phyloP scores from a whole-genome alignment of 202 grass and related monocot genomes.

The Setaria italica region DNA sequence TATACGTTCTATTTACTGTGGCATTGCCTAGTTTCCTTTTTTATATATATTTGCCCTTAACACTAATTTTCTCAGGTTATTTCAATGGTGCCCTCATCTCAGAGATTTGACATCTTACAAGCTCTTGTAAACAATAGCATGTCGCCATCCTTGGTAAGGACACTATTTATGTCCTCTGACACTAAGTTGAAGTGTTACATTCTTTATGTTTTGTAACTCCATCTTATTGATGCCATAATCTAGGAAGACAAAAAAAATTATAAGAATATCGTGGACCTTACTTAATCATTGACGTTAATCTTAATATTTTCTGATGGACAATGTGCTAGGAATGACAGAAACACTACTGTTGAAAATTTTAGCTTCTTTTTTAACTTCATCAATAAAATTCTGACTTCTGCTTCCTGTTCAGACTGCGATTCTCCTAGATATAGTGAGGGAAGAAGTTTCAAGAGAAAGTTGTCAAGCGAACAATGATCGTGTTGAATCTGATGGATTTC shows the following conservation, averaged over 20 bases:
- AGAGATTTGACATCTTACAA: slow-evolving; percentile 79
- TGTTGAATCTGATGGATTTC: slow-evolving; percentile 36
- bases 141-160: slow-evolving; percentile 73
- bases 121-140: slow-evolving; percentile 78
- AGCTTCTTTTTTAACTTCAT: slow-evolving; percentile 15
- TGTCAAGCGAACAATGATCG: slow-evolving; percentile 38
- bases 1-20: not conserved
- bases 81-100: slow-evolving; percentile 67
- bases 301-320: slow-evolving; percentile 24
- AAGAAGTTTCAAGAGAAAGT: slow-evolving; percentile 57
- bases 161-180: slow-evolving; percentile 8
- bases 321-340: slow-evolving; percentile 1
- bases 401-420: slow-evolving; percentile 69
- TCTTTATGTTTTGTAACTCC: slow-evolving; percentile 16
- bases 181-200: not conserved
- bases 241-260: not conserved
- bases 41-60: slow-evolving; percentile 17
- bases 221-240: slow-evolving; percentile 18
- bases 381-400: slow-evolving; percentile 30
- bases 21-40: slow-evolving; percentile 23
- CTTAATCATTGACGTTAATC: slow-evolving; percentile 28
- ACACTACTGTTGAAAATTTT: not conserved
- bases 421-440: slow-evolving; percentile 82
- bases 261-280: not conserved
- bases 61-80: slow-evolving; percentile 68